Conservation (phyloP, 2,329 filamentous ascomycete genomes). For the Penicillium carneum region DNA sequence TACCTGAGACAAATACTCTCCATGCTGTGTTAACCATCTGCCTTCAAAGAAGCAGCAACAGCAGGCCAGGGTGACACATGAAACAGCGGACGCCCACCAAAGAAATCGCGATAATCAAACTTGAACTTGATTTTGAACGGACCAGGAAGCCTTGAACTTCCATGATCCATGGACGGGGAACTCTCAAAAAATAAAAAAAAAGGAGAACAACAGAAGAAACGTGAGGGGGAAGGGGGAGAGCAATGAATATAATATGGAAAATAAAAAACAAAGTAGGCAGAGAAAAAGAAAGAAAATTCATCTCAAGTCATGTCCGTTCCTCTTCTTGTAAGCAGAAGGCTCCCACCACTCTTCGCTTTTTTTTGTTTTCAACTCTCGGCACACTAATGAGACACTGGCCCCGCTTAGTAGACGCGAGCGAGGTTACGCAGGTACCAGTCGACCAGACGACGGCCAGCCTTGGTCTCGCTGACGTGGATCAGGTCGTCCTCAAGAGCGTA, state of each 20-base stretch:
- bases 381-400: conserved; percentile 24
- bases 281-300: conserved; percentile 39
- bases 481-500: conserved; percentile 96
- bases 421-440: conserved; percentile 99
- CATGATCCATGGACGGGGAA: conserved; percentile 24
- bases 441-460: conserved; percentile 94
- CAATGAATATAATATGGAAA: conserved; percentile 31
- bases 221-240: conserved; percentile 7
- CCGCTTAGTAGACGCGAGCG: conserved; percentile 82
- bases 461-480: conserved; percentile 98
- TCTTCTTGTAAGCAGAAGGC: conserved; percentile 34
- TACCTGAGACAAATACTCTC: conserved; percentile 33
- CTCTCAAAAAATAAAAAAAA: conserved; percentile 24
- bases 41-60: conserved; percentile 28
- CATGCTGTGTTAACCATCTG: conserved; percentile 26
- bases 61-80: conserved; percentile 34
- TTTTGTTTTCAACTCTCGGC: conserved; percentile 29
- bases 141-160: conserved; percentile 24
- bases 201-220: conserved; percentile 23
- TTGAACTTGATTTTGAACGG: conserved; percentile 34
- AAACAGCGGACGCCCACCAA: conserved; percentile 38
- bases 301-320: conserved; percentile 41
- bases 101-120: conserved; percentile 35
- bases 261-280: conserved; percentile 33
- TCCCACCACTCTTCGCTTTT: conserved; percentile 32